Base-by-base conservation (phyloP, 495 filamentous ascomycete species). In the Aspergillus heteromorphus region DNA sequence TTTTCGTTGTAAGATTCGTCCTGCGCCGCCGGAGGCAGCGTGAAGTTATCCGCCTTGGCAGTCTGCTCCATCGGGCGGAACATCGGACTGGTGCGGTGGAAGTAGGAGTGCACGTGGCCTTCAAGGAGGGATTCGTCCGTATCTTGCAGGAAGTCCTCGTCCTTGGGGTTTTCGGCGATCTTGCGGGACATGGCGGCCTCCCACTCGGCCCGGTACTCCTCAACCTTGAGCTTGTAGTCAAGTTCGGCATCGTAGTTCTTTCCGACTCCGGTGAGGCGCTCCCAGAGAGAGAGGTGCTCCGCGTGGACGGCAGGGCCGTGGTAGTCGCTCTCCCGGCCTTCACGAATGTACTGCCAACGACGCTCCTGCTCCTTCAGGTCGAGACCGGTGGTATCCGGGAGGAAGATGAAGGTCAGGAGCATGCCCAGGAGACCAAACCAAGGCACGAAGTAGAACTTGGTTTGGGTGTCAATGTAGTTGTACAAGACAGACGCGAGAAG, bases 301-400 rank as follows among this genome's bases (percentile, higher is more conserved):
- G 89, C 83, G 73, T 95, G 89, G 48, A 95, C 80, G 53, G 91
- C 91, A 42, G 92, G 82, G 51, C 91, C 91, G 69, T 93, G 90
- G 72, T 96, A 95, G 19, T 95, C 88, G 17, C 79, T 55, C 56
- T 83, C 84, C 36, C 82, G 83, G 57, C 89, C 88, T 0, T 80
- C 71, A 36, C 88, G 84, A 65, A 96, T 84, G 68, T 81, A 95
- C 40, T 75, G 65, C 87, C 88, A 96, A 53, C 91, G 83, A 43
- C 90, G 86, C 70, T 96, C 91, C 71, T 95, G 91, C 70, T 96
- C 91, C 78, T 93, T 92, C 45, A 96, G 82, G 61, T 95, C 91
- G 11, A 95, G 84, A 42, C 91, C 91, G 10, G 91, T 96, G 58
- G 91, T 96, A 64, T 95, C 91, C 2, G 91, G 91, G 2, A 95